Base-by-base conservation (phyloP, 2,329 filamentous ascomycete species). In the Trichoderma sp. region DNA sequence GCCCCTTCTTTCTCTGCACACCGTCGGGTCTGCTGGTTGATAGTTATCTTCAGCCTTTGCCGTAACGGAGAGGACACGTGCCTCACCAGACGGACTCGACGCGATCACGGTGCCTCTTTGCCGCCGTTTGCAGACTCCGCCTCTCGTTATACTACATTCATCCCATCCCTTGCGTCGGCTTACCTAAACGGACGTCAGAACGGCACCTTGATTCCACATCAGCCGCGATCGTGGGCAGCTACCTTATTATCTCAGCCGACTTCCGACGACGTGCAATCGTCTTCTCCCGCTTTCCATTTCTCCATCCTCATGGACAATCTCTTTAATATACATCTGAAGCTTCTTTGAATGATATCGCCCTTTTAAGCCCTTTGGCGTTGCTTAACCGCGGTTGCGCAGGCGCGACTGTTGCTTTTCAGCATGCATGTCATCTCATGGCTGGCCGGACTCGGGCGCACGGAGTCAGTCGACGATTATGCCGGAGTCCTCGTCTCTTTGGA, bases 401-500 rank as follows among this genome's bases (percentile, higher is more conserved):
- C 60, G 64, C 60, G 60, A 58, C 64, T 57, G 26, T 26, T 54
- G 34, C 34, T n/a, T 55, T 39, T 54, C 56, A 72, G 30, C 61
- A 74, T 77, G 76, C 34, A 39, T 39, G 34, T 39, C 34, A 72
- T 76, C 64, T 72, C 71, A 54, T 76, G 72, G 73, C 68, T 69
- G 34, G 50, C 76, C 39, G 70, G 73, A 51, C 70, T 72, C n/a
- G 71, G 74, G 55, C 72, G 74, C 41, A 71, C 75, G 56, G 81
- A 83, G 69, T 83, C 82, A 2, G 79, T 82, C 30, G 73, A 81
- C 67, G 76, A 83, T 73, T 86, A 85, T 69, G 68, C 77, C 26
- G 81, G 80, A 68, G 83, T 85, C 41, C 71, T 86, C 19, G 74
- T 87, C 12, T 79, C 84, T 24, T 78, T 87, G 1, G 81, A 83